Conservation (phyloP, 768 basidiomycete species). For the Boletus huronensis region DNA sequence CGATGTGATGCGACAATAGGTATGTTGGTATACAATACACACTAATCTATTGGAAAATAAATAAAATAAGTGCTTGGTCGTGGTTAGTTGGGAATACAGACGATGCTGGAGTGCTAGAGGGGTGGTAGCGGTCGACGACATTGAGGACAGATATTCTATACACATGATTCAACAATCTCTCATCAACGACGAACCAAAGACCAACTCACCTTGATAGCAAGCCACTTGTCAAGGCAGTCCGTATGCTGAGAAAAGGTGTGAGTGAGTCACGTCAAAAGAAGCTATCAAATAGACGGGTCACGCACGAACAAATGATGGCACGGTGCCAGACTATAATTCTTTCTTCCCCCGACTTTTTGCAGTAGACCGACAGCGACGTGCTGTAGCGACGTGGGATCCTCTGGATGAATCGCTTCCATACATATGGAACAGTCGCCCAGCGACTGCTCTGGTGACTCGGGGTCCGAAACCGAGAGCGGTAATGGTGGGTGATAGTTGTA, state of each 20-base stretch:
- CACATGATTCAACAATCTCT: background rate
- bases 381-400: constrained; percentile 38
- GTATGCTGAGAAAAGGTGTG: constrained; percentile 55
- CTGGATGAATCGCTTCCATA: constrained; percentile 78
- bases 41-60: background rate
- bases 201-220: constrained; percentile 61
- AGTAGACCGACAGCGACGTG: constrained; percentile 38
- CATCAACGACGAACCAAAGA: background rate
- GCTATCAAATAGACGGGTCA: background rate
- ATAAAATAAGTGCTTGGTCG: background rate
- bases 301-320: constrained; percentile 87
- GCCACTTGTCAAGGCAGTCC: constrained; percentile 83
- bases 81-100: constrained; percentile 1
- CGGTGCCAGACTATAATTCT: constrained; percentile 81
- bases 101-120: constrained; percentile 38
- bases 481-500: constrained; percentile 88
- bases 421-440: constrained; percentile 90
- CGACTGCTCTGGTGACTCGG: constrained; percentile 72
- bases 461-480: constrained; percentile 52
- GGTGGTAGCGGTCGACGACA: constrained; percentile 83
- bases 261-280: background rate
- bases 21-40: constrained; percentile 13
- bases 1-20: background rate
- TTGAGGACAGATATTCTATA: constrained; percentile 86
- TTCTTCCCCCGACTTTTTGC: constrained; percentile 40